Base-by-base conservation (phyloP, 2,329 filamentous ascomycete genomes). In the Aspergillus oerlinghausenensis region DNA sequence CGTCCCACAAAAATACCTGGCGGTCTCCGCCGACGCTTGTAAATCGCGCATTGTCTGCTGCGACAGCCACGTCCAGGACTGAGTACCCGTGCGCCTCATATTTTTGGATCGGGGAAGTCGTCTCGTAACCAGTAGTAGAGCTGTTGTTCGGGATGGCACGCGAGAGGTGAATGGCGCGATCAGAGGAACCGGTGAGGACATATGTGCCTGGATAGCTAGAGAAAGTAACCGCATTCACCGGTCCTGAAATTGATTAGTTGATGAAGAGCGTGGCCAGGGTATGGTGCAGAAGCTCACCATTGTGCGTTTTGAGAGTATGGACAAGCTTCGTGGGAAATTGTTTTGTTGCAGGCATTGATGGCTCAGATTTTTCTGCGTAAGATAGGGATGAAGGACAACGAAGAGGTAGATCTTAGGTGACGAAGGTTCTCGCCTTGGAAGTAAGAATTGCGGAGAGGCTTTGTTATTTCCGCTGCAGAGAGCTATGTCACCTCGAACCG, bases 21-120 rank as follows among this genome's bases (percentile, higher is more conserved):
- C 93, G 89, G 77, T 99, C 94, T 57, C 94, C 94, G 63, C 94
- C 94, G 1, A 85, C 84, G n/a, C 88, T 92, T 9, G 87, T 88
- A 73, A 99, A 97, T 47, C 85, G 85, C 63, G 90, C 84, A 74
- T 99, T 99, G 76, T 91, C 88, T 25, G 78, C 69, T 19, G 79
- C 73, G 51, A 97, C 88, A 52, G 84, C 80, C 42, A 99, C 81
- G 63, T 90, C 89, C 58, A 97, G 86, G 7, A 99, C 88, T 65
- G 92, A 89, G 78, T 99, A 96, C 63, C 91, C 92, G 75, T 99
- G 94, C 2, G 89, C 90, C 38, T 86, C 79, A 77, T 96, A 99
- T 38, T 86, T 89, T 75, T 97, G 92, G 69, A 99, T 90, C 3
- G 94, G 86, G 1, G 73, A 70, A 63, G 70, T 68, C 65, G 72